Evolutionary conservation across 148 eudicot species (phyloP).

Genomic region (Suaeda aralocaspica): DNA sequence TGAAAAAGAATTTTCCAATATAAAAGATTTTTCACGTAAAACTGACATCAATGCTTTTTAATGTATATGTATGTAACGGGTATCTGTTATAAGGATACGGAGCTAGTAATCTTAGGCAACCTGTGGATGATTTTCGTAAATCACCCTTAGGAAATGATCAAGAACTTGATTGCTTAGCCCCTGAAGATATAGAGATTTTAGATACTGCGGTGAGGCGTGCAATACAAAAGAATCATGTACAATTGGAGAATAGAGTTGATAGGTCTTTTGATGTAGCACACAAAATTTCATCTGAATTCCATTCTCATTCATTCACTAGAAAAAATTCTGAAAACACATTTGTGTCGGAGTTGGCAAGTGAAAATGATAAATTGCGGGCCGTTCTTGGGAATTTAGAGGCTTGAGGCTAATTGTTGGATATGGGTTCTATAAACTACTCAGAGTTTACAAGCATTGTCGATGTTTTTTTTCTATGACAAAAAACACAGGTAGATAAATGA

Average conservation of each 20-base stretch:
- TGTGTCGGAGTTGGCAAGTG: too few relatives aligned
- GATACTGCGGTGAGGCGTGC: conserved; percentile 11
- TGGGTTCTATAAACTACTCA: too few relatives aligned
- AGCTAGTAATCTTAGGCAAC: conserved; percentile 24
- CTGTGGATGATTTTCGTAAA: conserved; percentile 20
- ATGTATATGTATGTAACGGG: too few relatives aligned
- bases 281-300: background rate
- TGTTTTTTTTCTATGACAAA: too few relatives aligned
- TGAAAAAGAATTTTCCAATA: too few relatives aligned
- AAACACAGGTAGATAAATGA: too few relatives aligned
- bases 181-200: conserved; percentile 15
- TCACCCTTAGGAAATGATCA: background rate
- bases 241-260: conserved; percentile 6
- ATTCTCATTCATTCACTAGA: conserved; percentile 1
- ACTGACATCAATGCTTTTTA: too few relatives aligned
- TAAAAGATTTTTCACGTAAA: too few relatives aligned
- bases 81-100: conserved; percentile 24
- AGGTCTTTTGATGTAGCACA: background rate
- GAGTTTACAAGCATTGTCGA: too few relatives aligned
- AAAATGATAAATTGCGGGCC: too few relatives aligned
- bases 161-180: background rate
- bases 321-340: background rate
- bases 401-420: too few relatives aligned
- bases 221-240: background rate
- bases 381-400: too few relatives aligned